A percentile compares a stretch with the other conserved stretches of the same genome.
These are phyloP conservation scores for Ophiocytium majus DNA, from an alignment of 352 stramenopile species.

Conservation along the genomic window DNA sequence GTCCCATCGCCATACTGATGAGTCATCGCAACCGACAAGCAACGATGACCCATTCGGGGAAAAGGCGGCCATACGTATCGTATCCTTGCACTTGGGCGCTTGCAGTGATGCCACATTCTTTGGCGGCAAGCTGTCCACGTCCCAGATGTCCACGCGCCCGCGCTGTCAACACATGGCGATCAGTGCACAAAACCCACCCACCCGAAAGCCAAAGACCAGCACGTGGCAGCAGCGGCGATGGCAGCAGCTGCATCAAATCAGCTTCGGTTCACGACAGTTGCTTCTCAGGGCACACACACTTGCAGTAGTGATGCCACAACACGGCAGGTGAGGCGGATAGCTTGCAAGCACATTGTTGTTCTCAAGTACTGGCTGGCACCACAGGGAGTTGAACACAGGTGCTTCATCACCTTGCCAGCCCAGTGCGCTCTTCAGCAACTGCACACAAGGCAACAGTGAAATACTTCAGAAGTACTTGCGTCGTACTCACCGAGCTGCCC, in stretches of 20 bases:
- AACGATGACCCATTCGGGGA: not conserved
- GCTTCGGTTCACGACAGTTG: not conserved
- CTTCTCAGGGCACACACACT: not conserved
- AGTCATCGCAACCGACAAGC: not conserved
- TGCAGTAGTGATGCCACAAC: not conserved
- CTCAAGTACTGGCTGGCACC: not conserved
- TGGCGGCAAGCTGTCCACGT: not conserved
- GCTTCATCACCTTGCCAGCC: no score
- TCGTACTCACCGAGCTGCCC: slow-evolving; percentile 25
- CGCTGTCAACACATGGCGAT: not conserved
- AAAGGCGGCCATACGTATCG: slow-evolving; percentile 8
- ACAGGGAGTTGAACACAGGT: not conserved
- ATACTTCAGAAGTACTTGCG: not conserved
- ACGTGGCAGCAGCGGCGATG: not conserved
- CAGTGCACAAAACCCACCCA: no score
- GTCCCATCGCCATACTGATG: slow-evolving; percentile 5
- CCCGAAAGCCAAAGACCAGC: not conserved
- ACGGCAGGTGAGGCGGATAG: not conserved
- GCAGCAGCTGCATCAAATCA: not conserved
- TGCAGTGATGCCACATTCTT: not conserved
- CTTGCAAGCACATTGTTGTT: not conserved
- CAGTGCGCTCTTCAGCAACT: not conserved
- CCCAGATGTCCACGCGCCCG: not conserved
- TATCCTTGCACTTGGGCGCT: not conserved
- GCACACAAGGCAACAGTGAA: not conserved